phyloP scores from a whole-genome alignment of 768 basidiomycete species.

The Coprinopsis sp. region DNA sequence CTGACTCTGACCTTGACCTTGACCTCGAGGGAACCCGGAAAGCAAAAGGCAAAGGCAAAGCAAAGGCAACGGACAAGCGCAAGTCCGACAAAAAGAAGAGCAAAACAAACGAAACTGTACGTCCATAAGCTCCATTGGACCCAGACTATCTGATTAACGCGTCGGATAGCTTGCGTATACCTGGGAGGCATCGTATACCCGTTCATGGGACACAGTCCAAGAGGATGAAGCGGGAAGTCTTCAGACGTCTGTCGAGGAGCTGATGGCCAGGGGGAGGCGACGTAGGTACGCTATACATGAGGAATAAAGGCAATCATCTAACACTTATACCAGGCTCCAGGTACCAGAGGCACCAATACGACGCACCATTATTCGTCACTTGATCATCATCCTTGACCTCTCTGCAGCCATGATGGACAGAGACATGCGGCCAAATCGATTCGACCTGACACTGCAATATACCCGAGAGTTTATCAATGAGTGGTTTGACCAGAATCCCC shows the following conservation, averaged over 20 bases:
- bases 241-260: conserved; percentile 83
- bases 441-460: conserved; percentile 87
- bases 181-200: conserved; percentile 93
- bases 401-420: conserved; percentile 91
- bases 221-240: conserved; percentile 93
- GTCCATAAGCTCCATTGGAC: conserved; percentile 7
- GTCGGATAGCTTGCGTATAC: conserved; percentile 70
- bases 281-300: conserved; percentile 53
- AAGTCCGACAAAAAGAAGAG: conserved; percentile 42
- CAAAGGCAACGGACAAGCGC: conserved; percentile 46
- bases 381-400: conserved; percentile 88
- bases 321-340: conserved; percentile 48
- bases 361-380: conserved; percentile 93
- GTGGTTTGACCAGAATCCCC: conserved; percentile 99
- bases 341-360: conserved; percentile 85
- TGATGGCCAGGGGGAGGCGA: conserved; percentile 81
- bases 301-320: conserved; percentile 3
- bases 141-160: conserved; percentile 1
- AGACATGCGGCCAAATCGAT: conserved; percentile 92
- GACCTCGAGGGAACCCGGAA: conserved; percentile 40
- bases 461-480: conserved; percentile 88
- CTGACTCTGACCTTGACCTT: conserved; percentile 64
- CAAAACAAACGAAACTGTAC: conserved; percentile 48
- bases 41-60: conserved; percentile 54
- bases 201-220: conserved; percentile 96